Conservation (phyloP, 192 early-diverging fungal species). For the Polychytrium aggregatum region DNA sequence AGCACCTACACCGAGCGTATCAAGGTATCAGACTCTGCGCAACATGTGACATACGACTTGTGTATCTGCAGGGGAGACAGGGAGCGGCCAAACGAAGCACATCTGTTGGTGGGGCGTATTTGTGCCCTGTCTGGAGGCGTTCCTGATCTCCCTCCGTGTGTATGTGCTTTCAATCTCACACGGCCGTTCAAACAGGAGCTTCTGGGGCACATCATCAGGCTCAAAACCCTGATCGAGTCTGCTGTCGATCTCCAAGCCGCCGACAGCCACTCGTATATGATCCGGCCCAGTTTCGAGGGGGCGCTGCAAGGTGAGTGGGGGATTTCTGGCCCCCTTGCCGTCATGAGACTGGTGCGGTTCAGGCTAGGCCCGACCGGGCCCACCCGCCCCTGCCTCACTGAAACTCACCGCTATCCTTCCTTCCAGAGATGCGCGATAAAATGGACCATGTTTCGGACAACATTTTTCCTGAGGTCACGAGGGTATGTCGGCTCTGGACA, state of each 20-base stretch:
- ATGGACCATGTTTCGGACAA: constrained; percentile 41
- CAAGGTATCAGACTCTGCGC: no score
- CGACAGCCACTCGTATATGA: constrained; percentile 75
- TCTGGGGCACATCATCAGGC: no score
- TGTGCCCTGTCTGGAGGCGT: no score
- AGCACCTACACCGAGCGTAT: no score
- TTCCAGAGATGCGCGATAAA: constrained; percentile 24
- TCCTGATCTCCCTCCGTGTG: no score
- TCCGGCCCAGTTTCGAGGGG: constrained; percentile 76
- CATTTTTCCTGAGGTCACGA: constrained; percentile 50
- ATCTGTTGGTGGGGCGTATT: no score
- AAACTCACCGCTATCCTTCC: not conserved
- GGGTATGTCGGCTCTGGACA: constrained; percentile 20
- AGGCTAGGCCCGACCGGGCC: not conserved
- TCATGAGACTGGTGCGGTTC: constrained; percentile 5
- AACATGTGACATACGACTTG: no score
- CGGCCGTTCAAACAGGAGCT: no score
- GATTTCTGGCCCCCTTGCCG: constrained; percentile 4
- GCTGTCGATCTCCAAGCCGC: constrained; percentile 79
- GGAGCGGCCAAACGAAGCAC: no score
- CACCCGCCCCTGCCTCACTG: not conserved
- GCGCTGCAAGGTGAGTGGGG: constrained; percentile 42
- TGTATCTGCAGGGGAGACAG: no score
- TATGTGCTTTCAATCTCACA: no score
- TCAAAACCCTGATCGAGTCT: constrained; percentile 78